Evolutionary conservation across 2,329 filamentous ascomycete genomes (phyloP).

Genomic region (Venturia aucupariae): DNA sequence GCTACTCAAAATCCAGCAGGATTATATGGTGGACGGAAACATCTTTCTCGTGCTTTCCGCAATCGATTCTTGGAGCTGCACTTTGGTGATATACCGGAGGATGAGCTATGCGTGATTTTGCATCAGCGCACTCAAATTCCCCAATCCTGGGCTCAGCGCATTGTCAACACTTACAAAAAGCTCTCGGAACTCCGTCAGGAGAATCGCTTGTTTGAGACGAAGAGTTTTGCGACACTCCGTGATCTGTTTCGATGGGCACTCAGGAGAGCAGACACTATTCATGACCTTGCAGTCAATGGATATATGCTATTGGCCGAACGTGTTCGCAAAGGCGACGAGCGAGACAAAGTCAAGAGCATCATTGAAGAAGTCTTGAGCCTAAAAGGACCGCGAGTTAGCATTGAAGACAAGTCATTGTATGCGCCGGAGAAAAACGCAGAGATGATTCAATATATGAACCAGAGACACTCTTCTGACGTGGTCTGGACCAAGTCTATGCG

Average conservation of each 20-base stretch:
- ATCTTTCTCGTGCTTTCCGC: conserved; percentile 85
- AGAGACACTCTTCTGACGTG: conserved; percentile 39
- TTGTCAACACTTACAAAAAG: conserved; percentile 90
- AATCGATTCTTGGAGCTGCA: conserved; percentile 96
- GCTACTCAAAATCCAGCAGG: conserved; percentile 96
- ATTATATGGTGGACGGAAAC: conserved; percentile 88
- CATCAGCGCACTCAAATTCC: conserved; percentile 82
- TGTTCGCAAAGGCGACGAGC: conserved; percentile 84
- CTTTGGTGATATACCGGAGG: conserved; percentile 95
- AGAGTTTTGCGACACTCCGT: conserved; percentile 91
- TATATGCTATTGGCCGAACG: conserved; percentile 95
- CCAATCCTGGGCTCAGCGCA: conserved; percentile 80
- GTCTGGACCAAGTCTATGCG: conserved; percentile 97
- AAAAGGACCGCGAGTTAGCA: conserved; percentile 50
- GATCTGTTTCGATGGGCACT: conserved; percentile 95
- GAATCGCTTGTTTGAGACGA: conserved; percentile 87
- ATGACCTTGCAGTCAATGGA: conserved; percentile 83
- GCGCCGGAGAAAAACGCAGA: conserved; percentile 33
- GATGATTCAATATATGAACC: conserved; percentile 25
- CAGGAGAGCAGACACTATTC: conserved; percentile 71
- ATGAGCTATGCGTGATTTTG: conserved; percentile 84
- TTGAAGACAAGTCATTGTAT: conserved; percentile 69
- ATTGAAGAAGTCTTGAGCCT: conserved; percentile 80
- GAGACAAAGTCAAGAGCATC: conserved; percentile 70
- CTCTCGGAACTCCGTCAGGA: conserved; percentile 84